These are phyloP conservation scores for Lithocarpus polystachyus DNA, from an alignment of 306 rosid genomes.

Conservation along the genomic window DNA sequence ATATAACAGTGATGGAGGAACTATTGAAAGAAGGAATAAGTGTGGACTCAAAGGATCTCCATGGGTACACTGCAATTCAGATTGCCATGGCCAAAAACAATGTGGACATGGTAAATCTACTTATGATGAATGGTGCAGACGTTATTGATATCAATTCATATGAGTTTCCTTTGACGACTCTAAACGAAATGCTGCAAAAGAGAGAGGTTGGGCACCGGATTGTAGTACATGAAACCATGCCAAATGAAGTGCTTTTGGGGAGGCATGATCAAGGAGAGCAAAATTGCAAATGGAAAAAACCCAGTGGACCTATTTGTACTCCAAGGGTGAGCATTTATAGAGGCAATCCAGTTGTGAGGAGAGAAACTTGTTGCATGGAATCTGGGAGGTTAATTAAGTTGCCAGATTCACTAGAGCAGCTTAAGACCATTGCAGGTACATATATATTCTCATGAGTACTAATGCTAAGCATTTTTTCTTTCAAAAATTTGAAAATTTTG, in stretches of 20 bases:
- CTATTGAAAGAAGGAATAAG: constrained; percentile 61
- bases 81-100: constrained; percentile 54
- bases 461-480: too few relatives aligned
- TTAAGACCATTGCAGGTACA: constrained; percentile 72
- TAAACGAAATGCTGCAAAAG: constrained; percentile 45
- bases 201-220: constrained; percentile 61
- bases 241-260: constrained; percentile 24
- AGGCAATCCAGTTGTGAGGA: constrained; percentile 69
- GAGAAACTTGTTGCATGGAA: constrained; percentile 41
- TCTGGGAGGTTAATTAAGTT: constrained; percentile 74
- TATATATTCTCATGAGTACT: neutral
- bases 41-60: constrained; percentile 50
- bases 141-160: constrained; percentile 8
- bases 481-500: too few relatives aligned
- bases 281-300: constrained; percentile 25
- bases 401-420: constrained; percentile 74
- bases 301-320: constrained; percentile 16
- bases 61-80: constrained; percentile 47
- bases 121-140: constrained; percentile 58
- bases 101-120: constrained; percentile 60
- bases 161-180: constrained; percentile 34
- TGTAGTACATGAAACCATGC: constrained; percentile 32
- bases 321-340: constrained; percentile 69
- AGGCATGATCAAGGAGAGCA: constrained; percentile 38
- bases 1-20: constrained; percentile 46